Base-by-base conservation (phyloP, 441 rosid genomes). In the Adansonia madagascariensis region DNA sequence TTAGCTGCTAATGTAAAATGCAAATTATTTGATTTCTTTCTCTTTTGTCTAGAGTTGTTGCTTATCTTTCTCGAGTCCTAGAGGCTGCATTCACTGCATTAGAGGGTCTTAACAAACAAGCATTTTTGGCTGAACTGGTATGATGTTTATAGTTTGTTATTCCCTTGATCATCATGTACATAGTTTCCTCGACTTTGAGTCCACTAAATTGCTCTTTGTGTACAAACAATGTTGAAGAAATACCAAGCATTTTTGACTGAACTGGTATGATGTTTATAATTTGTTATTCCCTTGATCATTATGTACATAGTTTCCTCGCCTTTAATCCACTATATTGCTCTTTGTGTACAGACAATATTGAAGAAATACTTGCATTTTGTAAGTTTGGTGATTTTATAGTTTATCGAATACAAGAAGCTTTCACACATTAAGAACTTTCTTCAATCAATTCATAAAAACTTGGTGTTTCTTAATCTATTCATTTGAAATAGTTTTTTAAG, bases 81-180 rank as follows among this genome's bases (percentile, higher is more conserved):
- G 98, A 97, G 85, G 85, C 97, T 69, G 95, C 99, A 79, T 97
- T 94, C 87, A 97, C 97, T 67, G 97, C 97, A 52, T 85, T 94
- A 53, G 99, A 97, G 80, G 98, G 98, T 82, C 97, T 91, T 84
- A 97, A 94, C 90, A 97, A 97, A 84, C 99, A 93, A 89, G 98
- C 97, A 31, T 97, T 94, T 90, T 88, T 94, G 75, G 86, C 97
- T 57, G 98, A 97, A 88, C 83, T 97, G 97, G 99, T 97, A 94
- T 56, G 85, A 66, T 67, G 71, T 68, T 39, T 70, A 44, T 27
- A 62, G 69, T 75, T 63, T 52, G 71, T 41, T 70, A 61, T 80
- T 61, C 17, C 11, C 53, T 73, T 53, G 43, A 52, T 66, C 41
- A 55, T 70, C 18, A 15, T 67, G 18, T 70, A 8, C 5, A 49